Evolutionary conservation across 2,329 filamentous ascomycete genomes (phyloP), one percentile per base, ranked within the genome.

Genomic region (Botrytis deweyae): DNA sequence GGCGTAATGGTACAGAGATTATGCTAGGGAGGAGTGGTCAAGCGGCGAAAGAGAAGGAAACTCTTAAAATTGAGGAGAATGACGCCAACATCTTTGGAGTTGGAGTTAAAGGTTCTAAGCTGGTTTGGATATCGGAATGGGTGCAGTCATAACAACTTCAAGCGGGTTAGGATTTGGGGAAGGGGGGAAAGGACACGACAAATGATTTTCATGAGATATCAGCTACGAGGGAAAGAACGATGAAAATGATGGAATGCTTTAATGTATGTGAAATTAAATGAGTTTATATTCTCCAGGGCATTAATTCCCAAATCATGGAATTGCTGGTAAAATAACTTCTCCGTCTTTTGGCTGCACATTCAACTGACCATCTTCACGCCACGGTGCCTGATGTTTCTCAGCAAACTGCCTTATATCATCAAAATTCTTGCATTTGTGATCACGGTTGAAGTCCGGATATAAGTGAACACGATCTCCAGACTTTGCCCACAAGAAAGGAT

Each of bases 371-470:
- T 79, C 76, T 9, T 79, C 77, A 25, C 68, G 55, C 69, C 77
- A 76, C 1, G 77, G 75, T 69, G 85, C 78, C 78, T 88, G 87
- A 73, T 85, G 83, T 58, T 79, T 80, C 76, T 87, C 82, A 0
- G 86, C 86, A 86, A 86, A 89, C 52, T 80, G 75, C n/a, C 86
- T 80, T 42, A 88, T 82, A 1, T 81, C 83, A 42, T 88, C 86
- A 73, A 85, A 88, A 76, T 88, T 85, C 14, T 85, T 83, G 76
- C 87, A 88, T 55, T 82, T 83, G 76, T 88, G 87, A 74, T 84
- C 79, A 0, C 85, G 88, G 75, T 87, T 87, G 80, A 89, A 88
- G 78, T 89, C 86, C 5, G 87, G 84, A 76, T 86, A 88, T 1
- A 78, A 78, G 59, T 78, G 78, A 2, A 83, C 82, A 18, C 81